Base-by-base conservation (phyloP, 768 basidiomycete genomes). In the Xerocomellus chrysenteron region DNA sequence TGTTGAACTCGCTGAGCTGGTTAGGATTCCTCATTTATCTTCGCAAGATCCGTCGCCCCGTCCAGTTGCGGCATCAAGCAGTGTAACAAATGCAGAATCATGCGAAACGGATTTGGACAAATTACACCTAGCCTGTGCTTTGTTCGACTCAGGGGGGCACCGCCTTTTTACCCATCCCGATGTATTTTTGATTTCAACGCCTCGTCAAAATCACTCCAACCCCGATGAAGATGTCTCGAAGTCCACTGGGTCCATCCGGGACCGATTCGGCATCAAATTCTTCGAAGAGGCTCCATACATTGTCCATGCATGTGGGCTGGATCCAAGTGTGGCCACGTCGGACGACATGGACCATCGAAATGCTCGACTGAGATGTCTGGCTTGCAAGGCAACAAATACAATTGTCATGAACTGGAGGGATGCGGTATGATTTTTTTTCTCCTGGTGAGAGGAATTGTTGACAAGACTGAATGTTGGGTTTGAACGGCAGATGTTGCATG, bases 261-360 rank as follows among this genome's bases (percentile, higher is more conserved):
- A 42, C 5, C 48, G 11, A 36, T 49, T 41, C 2, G 21, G 28
- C 33, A 49, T 60, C 28, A 2, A 10, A 9, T 49, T 52, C 14
- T 5, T 55, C 7, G 16, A 36, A 3, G 56, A 50, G 19, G 56
- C 47, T 8, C 48, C 45, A 2, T 40, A 51, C 13, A 50, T 60
- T 14, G 30, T 60, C 5, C 35, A 13, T 32, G 14, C 41, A 12
- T 58, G 56, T 33, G 59, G 52, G 2, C 13, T 60, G 24, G 52
- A 58, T 35, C 59, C 57, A 6, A 40, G 30, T 10, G 37, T 54
- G 16, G 59, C 61, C 16, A 62, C 52, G 2, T 24, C 12, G 4
- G 59, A 54, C 9, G 55, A 61, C 16, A 61, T 62, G 61, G 55
- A 61, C 21, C 37, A 13, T 8, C 48, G 30, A 21, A 45, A 60